Evolutionary conservation across 2,329 filamentous ascomycete genomes (phyloP).

Genomic region (Diaporthe citrichinensis): DNA sequence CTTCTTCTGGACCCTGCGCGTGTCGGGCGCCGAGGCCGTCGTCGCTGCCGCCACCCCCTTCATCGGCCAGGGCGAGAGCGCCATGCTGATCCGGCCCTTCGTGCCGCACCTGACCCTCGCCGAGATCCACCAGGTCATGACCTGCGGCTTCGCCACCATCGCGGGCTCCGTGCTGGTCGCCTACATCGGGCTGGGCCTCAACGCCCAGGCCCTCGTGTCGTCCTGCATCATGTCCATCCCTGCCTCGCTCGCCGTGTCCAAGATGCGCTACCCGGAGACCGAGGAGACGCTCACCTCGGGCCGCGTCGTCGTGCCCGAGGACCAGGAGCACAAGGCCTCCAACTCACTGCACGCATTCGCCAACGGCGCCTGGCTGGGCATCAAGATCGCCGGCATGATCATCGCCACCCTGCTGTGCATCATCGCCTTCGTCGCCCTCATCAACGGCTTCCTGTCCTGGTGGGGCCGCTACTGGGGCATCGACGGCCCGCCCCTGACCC

Average conservation of each 20-base stretch:
- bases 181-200: constrained; percentile 87
- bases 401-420: constrained; percentile 85
- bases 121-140: constrained; percentile 94
- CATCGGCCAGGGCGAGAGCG: constrained; percentile 94
- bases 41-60: constrained; percentile 94
- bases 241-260: constrained; percentile 88
- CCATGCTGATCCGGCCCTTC: constrained; percentile 92
- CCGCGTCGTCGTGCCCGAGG: constrained; percentile 83
- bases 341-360: constrained; percentile 90
- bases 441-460: constrained; percentile 86
- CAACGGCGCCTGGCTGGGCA: constrained; percentile 86
- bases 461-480: constrained; percentile 86
- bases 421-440: constrained; percentile 80
- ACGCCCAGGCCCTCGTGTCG: constrained; percentile 87
- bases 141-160: constrained; percentile 92
- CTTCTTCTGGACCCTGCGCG: constrained; percentile 90
- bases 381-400: constrained; percentile 91
- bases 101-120: constrained; percentile 87
- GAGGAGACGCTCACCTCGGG: constrained; percentile 89
- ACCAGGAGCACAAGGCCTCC: constrained; percentile 80
- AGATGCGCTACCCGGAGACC: constrained; percentile 89
- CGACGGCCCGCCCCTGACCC: constrained; percentile 76
- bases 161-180: constrained; percentile 88
- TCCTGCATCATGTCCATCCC: constrained; percentile 97
- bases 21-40: constrained; percentile 93